Evolutionary conservation across 768 basidiomycete species (phyloP), one percentile per base, ranked within the genome.

Genomic region (Leccinum subtestaceum): DNA sequence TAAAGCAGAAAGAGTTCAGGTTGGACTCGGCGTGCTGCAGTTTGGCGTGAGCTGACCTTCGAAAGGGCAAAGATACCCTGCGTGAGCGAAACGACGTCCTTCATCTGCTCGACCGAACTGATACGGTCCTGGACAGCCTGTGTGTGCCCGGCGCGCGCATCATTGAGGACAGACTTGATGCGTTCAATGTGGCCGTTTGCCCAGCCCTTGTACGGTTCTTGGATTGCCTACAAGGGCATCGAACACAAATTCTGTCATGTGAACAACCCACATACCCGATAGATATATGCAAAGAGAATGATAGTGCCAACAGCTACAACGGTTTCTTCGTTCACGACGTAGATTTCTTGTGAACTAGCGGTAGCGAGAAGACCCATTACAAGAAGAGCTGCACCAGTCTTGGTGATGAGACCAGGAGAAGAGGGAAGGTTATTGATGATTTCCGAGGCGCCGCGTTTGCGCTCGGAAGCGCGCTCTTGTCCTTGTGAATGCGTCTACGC

Each of bases 71-170:
- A 99, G 68, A 99, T 90, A 53, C 81, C 85, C 76, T 95, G 77
- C 56, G 97, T 99, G 66, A 98, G 79, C 57, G 85, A 83, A 62
- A 95, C 93, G 67, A 97, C 96, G 71, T 98, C 95, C 77, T 94
- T 96, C 87, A 98, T 91, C 75, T 95, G 85, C 43, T 84, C 87
- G 63, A 99, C 96, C 55, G 88, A 86, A 72, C 83, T 81, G 75
- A 99, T 98, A 70, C 97, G 92, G 71, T 89, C 87, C 76, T 93
- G 86, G 67, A 99, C 95, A 53, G 93, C 92, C 67, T 89, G 82
- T 46, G 94, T 95, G 83, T 99, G 97, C 69, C 93, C 90, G 2
- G 85, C 75, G 53, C 95, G 89, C 25, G 96, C 87, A 66, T 78
- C 75, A 66, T 93, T 84, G 56, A 98, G 87, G 64, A 96, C 83